phyloP scores from a whole-genome alignment of 2,329 filamentous ascomycete genomes.

The Botrytis pseudocinerea region DNA sequence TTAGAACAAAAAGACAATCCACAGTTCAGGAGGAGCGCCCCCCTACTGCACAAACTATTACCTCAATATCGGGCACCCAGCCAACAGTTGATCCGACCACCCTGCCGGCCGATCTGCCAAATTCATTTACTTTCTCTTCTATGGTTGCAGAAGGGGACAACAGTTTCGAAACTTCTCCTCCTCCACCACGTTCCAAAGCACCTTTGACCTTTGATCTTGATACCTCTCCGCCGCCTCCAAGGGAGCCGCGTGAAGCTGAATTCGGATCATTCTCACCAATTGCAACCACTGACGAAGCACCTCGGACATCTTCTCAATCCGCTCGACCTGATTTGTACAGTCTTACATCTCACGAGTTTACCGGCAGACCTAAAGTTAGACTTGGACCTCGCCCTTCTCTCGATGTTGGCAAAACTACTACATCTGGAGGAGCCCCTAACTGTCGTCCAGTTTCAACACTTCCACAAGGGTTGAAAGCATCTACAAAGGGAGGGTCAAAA shows the following conservation, averaged over 20 bases:
- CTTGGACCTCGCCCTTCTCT: constrained; percentile 81
- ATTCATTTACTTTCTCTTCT: constrained; percentile 27
- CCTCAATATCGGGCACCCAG: constrained; percentile 26
- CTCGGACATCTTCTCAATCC: constrained; percentile 50
- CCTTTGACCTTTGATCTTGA: constrained; percentile 21
- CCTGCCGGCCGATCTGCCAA: constrained; percentile 27
- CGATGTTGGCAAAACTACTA: constrained; percentile 61
- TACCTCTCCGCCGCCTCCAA: constrained; percentile 24
- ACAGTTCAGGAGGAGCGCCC: constrained; percentile 50
- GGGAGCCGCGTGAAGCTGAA: constrained; percentile 29
- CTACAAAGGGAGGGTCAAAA: constrained; percentile 55
- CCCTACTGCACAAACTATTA: constrained; percentile 35
- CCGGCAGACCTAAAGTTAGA: constrained; percentile 78
- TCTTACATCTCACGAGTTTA: constrained; percentile 49
- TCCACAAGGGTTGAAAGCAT: constrained; percentile 75
- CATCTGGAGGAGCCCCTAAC: constrained; percentile 58
- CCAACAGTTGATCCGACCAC: constrained; percentile 24
- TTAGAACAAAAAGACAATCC: constrained; percentile 60
- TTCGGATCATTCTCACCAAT: constrained; percentile 30
- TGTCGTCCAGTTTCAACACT: constrained; percentile 75
- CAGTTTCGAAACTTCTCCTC: constrained; percentile 36
- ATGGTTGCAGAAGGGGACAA: constrained; percentile 27
- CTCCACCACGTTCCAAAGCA: constrained; percentile 25
- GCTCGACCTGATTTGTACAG: constrained; percentile 53
- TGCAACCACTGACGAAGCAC: constrained; percentile 30